A percentile compares a stretch with the other conserved stretches of the same genome.
phyloP scores from a whole-genome alignment of 768 basidiomycete genomes.

The Paxillus involutus region DNA sequence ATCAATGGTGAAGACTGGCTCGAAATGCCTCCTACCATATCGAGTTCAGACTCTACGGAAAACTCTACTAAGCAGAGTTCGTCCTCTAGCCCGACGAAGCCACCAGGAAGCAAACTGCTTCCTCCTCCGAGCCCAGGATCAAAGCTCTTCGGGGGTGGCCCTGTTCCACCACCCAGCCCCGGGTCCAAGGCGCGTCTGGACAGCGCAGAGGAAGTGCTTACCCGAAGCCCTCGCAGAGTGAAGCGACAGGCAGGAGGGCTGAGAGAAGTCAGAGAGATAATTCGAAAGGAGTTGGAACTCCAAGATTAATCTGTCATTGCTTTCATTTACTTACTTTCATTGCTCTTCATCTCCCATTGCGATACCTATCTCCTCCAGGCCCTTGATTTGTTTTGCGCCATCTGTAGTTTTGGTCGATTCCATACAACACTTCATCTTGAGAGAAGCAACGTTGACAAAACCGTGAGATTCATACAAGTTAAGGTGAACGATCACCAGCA shows the following conservation, averaged over 20 bases:
- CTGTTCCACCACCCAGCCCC: constrained; percentile 46
- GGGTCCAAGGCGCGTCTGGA: constrained; percentile 50
- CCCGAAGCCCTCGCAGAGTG: constrained; percentile 71
- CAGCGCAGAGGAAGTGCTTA: constrained; percentile 59
- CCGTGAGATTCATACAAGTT: no score
- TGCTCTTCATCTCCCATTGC: constrained; percentile 12
- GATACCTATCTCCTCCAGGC: constrained; percentile 7
- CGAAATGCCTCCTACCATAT: constrained; percentile 41
- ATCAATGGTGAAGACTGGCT: constrained; percentile 58
- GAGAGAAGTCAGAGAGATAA: constrained; percentile 78
- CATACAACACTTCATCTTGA: constrained; percentile 1
- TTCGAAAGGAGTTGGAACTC: constrained; percentile 74
- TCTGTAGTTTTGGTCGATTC: constrained; percentile 5
- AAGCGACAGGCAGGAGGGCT: constrained; percentile 72
- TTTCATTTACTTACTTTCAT: constrained; percentile 23
- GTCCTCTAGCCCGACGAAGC: constrained; percentile 41
- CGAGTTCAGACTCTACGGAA: constrained; percentile 15
- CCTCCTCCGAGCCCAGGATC: constrained; percentile 43
- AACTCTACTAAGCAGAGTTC: constrained; percentile 5
- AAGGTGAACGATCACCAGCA: no score
- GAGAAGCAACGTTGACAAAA: background rate
- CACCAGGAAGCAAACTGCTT: constrained; percentile 13
- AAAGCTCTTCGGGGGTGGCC: constrained; percentile 15
- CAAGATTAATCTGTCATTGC: constrained; percentile 45
- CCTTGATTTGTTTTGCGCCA: constrained; percentile 25